These are phyloP conservation scores for Paramecium tetraurelia DNA, from an alignment of 73 alveolate genomes.

Conservation along the genomic window DNA sequence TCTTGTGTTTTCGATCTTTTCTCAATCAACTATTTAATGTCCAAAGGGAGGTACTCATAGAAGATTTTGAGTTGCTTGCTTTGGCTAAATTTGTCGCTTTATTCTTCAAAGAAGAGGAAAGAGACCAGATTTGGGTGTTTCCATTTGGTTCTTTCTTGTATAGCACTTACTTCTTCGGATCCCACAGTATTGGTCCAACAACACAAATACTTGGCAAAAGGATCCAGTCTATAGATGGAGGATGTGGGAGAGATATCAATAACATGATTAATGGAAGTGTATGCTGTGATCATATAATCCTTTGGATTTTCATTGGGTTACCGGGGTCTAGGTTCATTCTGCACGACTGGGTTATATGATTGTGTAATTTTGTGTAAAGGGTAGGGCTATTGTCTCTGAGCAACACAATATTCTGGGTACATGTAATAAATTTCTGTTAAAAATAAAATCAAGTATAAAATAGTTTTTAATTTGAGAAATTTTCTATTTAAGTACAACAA, in stretches of 20 bases:
- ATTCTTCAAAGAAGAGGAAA: slow-evolving; percentile 20
- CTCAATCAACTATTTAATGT: background rate
- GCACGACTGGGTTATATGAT: slow-evolving; percentile 27
- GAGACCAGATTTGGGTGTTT: slow-evolving; percentile 43
- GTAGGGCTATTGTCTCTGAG: slow-evolving; percentile 2
- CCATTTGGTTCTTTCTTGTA: slow-evolving; percentile 43
- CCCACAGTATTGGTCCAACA: slow-evolving; percentile 35
- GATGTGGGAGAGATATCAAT: slow-evolving; percentile 4
- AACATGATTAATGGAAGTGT: background rate
- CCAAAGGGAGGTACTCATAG: slow-evolving; percentile 28
- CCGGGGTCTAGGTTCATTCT: background rate
- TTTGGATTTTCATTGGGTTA: slow-evolving; percentile 50
- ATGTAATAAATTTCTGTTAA: slow-evolving; percentile 23
- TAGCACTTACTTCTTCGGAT: slow-evolving; percentile 29
- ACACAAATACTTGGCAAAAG: slow-evolving; percentile 43
- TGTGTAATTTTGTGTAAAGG: slow-evolving; percentile 26
- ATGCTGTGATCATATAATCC: slow-evolving; percentile 26
- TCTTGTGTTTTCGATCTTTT: background rate
- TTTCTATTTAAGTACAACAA: background rate
- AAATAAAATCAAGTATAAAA: background rate
- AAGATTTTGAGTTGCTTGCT: background rate
- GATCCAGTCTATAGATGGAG: slow-evolving; percentile 39
- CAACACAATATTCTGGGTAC: slow-evolving; percentile 50
- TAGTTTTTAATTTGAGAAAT: background rate
- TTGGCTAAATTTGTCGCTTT: background rate